Conservation (phyloP, 129 eudicot species). For the Oenanthe sinensis region DNA sequence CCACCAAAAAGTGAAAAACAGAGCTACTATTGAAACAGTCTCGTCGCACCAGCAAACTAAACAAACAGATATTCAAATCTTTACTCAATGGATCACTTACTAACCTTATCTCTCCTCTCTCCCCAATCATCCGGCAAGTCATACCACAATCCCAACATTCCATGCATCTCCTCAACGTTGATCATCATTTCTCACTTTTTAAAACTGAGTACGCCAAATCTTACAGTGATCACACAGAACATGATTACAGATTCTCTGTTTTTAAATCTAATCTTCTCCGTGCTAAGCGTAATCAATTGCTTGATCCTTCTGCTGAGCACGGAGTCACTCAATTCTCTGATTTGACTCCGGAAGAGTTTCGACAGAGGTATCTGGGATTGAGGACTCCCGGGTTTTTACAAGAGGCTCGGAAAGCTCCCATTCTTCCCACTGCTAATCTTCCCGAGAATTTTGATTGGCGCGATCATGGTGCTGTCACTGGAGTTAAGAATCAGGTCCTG, state of each 20-base stretch:
- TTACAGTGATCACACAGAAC: constrained; percentile 65
- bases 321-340: constrained; percentile 91
- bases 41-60: background rate
- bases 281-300: constrained; percentile 72
- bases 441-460: constrained; percentile 89
- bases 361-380: constrained; percentile 50
- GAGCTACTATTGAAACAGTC: constrained; percentile 22
- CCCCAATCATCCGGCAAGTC: constrained; percentile 73
- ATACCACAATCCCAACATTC: constrained; percentile 30
- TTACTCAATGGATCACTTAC: constrained; percentile 19
- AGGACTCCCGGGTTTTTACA: constrained; percentile 36
- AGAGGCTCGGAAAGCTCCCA: constrained; percentile 75
- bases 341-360: constrained; percentile 71
- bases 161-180: constrained; percentile 59
- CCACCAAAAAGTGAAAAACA: background rate
- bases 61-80: background rate
- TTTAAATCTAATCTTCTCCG: constrained; percentile 82
- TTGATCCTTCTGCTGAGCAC: constrained; percentile 81
- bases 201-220: constrained; percentile 51
- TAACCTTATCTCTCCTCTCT: constrained; percentile 26
- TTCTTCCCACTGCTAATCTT: constrained; percentile 62
- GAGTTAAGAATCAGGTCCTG: constrained; percentile 79
- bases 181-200: constrained; percentile 77
- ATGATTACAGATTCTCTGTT: constrained; percentile 59
- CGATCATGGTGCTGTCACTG: constrained; percentile 81